phyloP scores from a whole-genome alignment of 768 basidiomycete species.

The Suillus subluteus region DNA sequence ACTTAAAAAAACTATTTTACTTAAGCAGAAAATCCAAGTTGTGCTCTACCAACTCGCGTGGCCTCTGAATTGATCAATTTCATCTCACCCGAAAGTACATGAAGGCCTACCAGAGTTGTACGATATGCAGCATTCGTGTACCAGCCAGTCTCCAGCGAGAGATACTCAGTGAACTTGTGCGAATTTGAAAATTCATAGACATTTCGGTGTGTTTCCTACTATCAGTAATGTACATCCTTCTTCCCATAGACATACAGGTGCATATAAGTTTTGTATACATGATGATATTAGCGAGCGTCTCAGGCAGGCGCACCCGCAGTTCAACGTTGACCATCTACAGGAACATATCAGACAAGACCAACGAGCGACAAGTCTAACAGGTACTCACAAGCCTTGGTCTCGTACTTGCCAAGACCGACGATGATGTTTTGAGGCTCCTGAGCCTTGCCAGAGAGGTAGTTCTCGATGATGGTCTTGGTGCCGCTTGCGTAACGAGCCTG shows the following conservation, averaged over 20 bases:
- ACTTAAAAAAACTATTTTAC: no score
- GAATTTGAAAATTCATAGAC: not conserved
- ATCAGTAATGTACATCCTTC: constrained; percentile 1
- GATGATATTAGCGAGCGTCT: not conserved
- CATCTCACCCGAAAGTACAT: not conserved
- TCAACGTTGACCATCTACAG: constrained; percentile 16
- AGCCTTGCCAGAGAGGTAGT: constrained; percentile 62
- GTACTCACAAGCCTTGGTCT: constrained; percentile 48
- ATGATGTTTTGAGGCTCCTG: constrained; percentile 87
- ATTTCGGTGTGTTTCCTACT: not conserved
- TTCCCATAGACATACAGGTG: not conserved
- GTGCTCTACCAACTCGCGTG: not conserved
- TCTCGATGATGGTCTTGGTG: constrained; percentile 68
- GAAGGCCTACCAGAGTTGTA: not conserved
- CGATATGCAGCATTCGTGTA: not conserved
- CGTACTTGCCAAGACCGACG: constrained; percentile 63
- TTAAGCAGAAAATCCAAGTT: no score
- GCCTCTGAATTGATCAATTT: not conserved
- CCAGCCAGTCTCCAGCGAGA: not conserved
- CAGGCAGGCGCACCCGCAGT: not conserved
- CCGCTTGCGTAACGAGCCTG: constrained; percentile 85
- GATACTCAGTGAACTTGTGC: not conserved
- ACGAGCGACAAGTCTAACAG: not conserved
- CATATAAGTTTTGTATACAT: not conserved
- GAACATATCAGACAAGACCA: constrained; percentile 1